Evolutionary conservation across 2,329 filamentous ascomycete genomes (phyloP), one percentile per base, ranked within the genome.

Genomic region (Calonectria leucothoes): DNA sequence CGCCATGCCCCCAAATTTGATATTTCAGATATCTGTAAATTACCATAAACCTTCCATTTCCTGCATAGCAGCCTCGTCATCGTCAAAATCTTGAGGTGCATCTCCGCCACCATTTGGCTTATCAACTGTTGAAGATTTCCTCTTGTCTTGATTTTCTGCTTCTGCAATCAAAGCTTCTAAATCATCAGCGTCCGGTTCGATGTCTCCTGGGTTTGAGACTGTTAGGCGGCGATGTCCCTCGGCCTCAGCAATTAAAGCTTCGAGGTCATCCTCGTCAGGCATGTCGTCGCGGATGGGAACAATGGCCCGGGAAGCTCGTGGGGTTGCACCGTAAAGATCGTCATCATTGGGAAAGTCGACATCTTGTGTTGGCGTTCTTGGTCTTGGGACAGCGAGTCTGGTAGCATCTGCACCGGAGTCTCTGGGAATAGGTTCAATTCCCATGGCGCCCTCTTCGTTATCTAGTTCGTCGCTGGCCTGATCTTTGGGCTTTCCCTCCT

Each of bases 51-150:
- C 89, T 49, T 89, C 89, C 88, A 91, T 90, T 75, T 91, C 91
- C 45, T 89, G 91, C 91, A 95, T 92, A 0, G 89, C 92, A 73
- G 91, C 93, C 83, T 93, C 91, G 17, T 93, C 92, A 68, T 92
- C 92, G 1, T 87, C 89, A 81, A 90, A 92, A 29, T 86, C 83
- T 42, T 88, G 82, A 14, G 37, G 15, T n/a, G 35, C 20, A 10
- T 15, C 69, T 39, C 57, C 6, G 82, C 77, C 37, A 64, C 12
- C 57, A 17, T 4, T 27, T 42, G 6, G 17, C 51, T 69, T 51
- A 35, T 57, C 72, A 63, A 67, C 31, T 10, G 52, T 35, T 20
- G 59, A 27, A 27, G 61, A 71, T 10, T 51, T 23, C 6, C 23
- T 14, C 12, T 75, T 69, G 45, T 81, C 79, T 14, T 72, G 76